Conservation (phyloP, 2,329 filamentous ascomycete species). For the Clonostachys sp. region DNA sequence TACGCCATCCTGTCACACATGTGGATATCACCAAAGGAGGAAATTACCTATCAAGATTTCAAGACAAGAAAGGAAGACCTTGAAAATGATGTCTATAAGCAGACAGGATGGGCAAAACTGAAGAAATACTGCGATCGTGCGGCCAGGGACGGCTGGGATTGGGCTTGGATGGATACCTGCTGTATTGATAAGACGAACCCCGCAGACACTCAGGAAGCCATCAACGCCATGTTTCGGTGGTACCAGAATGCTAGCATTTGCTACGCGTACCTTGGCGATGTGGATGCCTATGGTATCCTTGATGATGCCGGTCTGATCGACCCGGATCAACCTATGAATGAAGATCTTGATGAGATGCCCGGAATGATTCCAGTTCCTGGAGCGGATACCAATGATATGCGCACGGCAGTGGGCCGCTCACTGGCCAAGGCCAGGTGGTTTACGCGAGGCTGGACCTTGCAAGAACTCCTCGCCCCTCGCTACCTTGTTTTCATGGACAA, state of each 20-base stretch:
- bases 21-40: not conserved
- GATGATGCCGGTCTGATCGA: not conserved
- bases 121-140: not conserved
- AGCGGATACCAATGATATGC: constrained; percentile 1
- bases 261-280: constrained; percentile 22
- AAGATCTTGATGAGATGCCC: not conserved
- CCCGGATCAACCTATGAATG: not conserved
- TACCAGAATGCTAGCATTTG: constrained; percentile 22
- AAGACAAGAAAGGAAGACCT: not conserved
- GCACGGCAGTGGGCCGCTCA: no score
- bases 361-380: not conserved
- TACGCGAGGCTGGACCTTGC: constrained; percentile 8
- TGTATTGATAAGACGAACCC: constrained; percentile 24
- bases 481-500: constrained; percentile 13
- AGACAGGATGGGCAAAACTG: not conserved
- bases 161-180: constrained; percentile 29
- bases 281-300: constrained; percentile 1
- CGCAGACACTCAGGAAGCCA: constrained; percentile 22
- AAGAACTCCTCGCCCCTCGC: constrained; percentile 8
- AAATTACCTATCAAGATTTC: not conserved
- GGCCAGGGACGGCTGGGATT: constrained; percentile 2
- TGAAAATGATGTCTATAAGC: not conserved
- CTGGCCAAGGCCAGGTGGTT: constrained; percentile 2
- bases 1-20: not conserved
- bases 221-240: constrained; percentile 18